These are phyloP conservation scores for Metschnikowia anglica DNA, from an alignment of 805 yeast genomes.

Conservation along the genomic window DNA sequence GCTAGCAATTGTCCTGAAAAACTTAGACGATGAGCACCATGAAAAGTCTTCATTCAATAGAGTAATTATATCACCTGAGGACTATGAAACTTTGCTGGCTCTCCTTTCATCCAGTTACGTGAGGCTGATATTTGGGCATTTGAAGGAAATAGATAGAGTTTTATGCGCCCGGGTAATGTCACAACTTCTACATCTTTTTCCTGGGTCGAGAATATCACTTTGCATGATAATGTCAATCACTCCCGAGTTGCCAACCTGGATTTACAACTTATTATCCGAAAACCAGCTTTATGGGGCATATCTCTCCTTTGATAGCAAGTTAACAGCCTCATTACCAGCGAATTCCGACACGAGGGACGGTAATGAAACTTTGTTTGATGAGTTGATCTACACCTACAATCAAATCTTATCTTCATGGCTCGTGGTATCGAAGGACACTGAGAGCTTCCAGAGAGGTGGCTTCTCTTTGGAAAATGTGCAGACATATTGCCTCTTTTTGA, in stretches of 20 bases:
- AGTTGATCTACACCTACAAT: constrained; percentile 47
- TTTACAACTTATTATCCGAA: constrained; percentile 27
- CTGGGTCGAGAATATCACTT: constrained; percentile 36
- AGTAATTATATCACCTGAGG: constrained; percentile 1
- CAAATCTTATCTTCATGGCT: constrained; percentile 68
- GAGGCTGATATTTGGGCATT: constrained; percentile 3
- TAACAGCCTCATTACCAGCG: background rate
- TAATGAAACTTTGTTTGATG: constrained; percentile 29
- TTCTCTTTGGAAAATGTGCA: constrained; percentile 39
- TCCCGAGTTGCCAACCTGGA: constrained; percentile 38
- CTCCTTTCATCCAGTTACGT: constrained; percentile 9
- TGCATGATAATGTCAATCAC: constrained; percentile 43
- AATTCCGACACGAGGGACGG: background rate
- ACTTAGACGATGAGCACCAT: background rate
- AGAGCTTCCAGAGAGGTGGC: constrained; percentile 47
- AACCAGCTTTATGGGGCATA: constrained; percentile 19
- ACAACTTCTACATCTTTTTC: constrained; percentile 37
- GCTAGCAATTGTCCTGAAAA: constrained; percentile 1
- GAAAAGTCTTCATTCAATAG: background rate
- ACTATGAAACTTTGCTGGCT: background rate
- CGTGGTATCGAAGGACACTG: constrained; percentile 64
- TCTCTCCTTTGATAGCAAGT: background rate
- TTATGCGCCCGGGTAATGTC: constrained; percentile 24
- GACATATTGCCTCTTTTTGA: constrained; percentile 48
- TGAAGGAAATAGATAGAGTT: background rate